Percentiles rank a stretch among this genome's conserved stretches.
phyloP scores from a whole-genome alignment of 2,329 filamentous ascomycete species.

The Cryphonectria carpinicola region DNA sequence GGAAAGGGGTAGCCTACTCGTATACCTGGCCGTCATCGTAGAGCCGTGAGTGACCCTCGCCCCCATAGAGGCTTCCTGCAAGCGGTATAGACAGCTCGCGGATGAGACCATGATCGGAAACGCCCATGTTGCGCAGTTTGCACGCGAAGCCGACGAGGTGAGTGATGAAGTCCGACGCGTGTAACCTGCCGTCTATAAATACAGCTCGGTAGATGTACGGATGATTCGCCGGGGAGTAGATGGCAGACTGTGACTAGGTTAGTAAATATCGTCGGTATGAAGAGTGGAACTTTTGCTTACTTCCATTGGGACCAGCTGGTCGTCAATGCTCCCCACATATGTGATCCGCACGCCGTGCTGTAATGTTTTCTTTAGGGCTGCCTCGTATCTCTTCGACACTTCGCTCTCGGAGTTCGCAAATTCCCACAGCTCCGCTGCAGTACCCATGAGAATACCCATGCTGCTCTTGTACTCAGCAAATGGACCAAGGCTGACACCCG shows the following conservation, averaged over 20 bases:
- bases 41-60: constrained; percentile 89
- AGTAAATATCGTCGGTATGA: too few species aligned
- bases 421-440: constrained; percentile 92
- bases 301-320: constrained; percentile 92
- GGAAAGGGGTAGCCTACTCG: constrained; percentile 53
- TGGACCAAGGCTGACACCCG: constrained; percentile 90
- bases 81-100: constrained; percentile 86
- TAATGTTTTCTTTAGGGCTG: constrained; percentile 73
- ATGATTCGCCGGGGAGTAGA: constrained; percentile 83
- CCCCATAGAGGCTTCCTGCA: constrained; percentile 87
- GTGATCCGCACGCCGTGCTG: constrained; percentile 81
- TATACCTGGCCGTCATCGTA: constrained; percentile 92
- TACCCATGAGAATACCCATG: constrained; percentile 83
- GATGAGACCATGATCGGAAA: constrained; percentile 91
- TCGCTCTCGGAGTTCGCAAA: constrained; percentile 82
- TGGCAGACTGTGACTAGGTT: constrained; percentile 62
- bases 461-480: constrained; percentile 91
- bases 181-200: constrained; percentile 90
- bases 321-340: constrained; percentile 93
- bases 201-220: constrained; percentile 95
- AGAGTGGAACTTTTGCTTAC: constrained; percentile 48
- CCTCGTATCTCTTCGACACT: constrained; percentile 80
- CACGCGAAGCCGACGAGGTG: constrained; percentile 91
- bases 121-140: constrained; percentile 89
- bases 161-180: constrained; percentile 91